These are phyloP conservation scores for Chrysanthemum makinoi DNA, from an alignment of 129 eudicot species.

Conservation along the genomic window DNA sequence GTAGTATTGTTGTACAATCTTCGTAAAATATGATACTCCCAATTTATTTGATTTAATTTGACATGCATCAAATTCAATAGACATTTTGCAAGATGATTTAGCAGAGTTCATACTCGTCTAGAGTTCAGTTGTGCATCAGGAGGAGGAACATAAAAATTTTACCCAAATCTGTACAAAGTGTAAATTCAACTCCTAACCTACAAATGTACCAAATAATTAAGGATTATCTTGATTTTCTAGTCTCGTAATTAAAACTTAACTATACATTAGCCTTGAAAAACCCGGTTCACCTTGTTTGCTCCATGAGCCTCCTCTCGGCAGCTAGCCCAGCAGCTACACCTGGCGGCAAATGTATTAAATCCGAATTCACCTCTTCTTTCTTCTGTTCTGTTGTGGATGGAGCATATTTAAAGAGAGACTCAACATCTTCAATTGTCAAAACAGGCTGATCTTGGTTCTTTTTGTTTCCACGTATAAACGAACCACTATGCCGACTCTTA, in stretches of 20 bases:
- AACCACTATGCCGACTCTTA: slow-evolving; percentile 55
- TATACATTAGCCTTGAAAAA: too few species aligned
- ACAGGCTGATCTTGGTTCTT: slow-evolving; percentile 89
- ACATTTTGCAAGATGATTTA: too few species aligned
- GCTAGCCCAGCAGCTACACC: slow-evolving; percentile 82
- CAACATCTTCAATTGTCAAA: slow-evolving; percentile 77
- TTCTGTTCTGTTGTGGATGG: slow-evolving; percentile 33
- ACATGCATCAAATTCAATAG: too few species aligned
- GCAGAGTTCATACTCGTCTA: background rate
- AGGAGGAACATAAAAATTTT: background rate
- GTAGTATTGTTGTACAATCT: too few species aligned
- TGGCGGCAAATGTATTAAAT: slow-evolving; percentile 73
- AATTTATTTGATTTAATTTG: too few species aligned
- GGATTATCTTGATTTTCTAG: background rate
- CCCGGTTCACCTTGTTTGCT: slow-evolving; percentile 22
- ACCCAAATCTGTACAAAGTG: background rate
- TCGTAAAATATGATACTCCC: too few species aligned
- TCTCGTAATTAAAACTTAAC: too few species aligned
- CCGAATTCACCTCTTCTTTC: slow-evolving; percentile 31
- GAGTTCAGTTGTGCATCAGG: background rate
- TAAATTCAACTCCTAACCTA: background rate
- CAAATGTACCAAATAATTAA: background rate
- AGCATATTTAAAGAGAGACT: slow-evolving; percentile 66
- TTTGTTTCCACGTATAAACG: slow-evolving; percentile 74
- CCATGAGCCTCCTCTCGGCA: slow-evolving; percentile 72